Evolutionary conservation across 768 basidiomycete species (phyloP), one percentile per base, ranked within the genome.

Genomic region (Tylopilus subfusipes): DNA sequence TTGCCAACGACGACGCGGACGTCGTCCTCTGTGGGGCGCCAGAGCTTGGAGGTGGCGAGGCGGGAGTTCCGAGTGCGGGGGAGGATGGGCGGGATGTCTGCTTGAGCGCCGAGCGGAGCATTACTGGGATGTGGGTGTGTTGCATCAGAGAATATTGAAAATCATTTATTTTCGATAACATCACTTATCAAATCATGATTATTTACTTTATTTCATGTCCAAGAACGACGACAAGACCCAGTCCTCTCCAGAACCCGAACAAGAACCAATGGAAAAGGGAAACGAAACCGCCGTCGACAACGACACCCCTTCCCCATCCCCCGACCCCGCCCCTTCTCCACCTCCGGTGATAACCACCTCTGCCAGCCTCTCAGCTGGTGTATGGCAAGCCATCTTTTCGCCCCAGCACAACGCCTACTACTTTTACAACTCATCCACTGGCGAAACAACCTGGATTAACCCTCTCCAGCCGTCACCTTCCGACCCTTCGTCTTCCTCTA

Each of bases 391-490:
- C 34, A 79, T 93, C 29, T 93, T 78, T 72, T 84, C 90, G 1
- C 82, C 88, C 1, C 76, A 84, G 56, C 82, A 89, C 74, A 87
- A 81, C 69, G 78, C 88, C 11, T 93, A 93, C 72, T 93, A 93
- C 70, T 93, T 92, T 75, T 88, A 78, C 78, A 93, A 92, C 70
- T 53, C 82, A 11, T 68, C 73, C 55, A 91, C 90, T 0, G 76
- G 85, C 50, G 83, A 92, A 73, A 93, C 90, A 18, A 93, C 90
- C 3, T 93, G 91, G 91, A 73, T 75, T 27, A 93, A 93, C 63
- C 90, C 90, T 11, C 75, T 93, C 38, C 74, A 81, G 42, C 71
- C 71, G 18, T 54, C 68, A 19, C 50, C 72, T 33, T 56, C 71
- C 29, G 54, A 62, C 47, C 59, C 62, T 27, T 66, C 59, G 46